phyloP scores from a whole-genome alignment of 2,329 filamentous ascomycete genomes.

The Camillea tinctor region DNA sequence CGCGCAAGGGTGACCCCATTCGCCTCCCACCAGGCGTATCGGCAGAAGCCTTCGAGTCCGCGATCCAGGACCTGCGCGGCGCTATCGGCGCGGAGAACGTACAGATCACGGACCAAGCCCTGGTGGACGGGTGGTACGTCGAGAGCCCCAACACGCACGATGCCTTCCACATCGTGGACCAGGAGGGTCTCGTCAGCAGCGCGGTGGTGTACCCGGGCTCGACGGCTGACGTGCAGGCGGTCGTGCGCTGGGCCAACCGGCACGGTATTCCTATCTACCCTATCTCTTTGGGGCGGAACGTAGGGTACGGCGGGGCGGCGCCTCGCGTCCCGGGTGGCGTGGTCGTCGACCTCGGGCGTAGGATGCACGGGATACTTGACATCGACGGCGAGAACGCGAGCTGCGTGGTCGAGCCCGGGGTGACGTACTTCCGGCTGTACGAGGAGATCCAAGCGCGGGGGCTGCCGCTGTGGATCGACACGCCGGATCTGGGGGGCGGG shows the following conservation, averaged over 20 bases:
- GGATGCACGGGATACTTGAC: conserved; percentile 41
- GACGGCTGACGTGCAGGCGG: conserved; percentile 30
- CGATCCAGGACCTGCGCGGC: conserved; percentile 31
- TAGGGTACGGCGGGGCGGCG: conserved; percentile 44
- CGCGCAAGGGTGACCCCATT: conserved; percentile 19
- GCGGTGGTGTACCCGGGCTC: conserved; percentile 43
- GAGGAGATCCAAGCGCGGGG: conserved; percentile 34
- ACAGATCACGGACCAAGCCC: conserved; percentile 17
- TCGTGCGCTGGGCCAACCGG: conserved; percentile 34
- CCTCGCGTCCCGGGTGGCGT: conserved; percentile 43
- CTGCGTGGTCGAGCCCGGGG: conserved; percentile 44
- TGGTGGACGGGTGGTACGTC: conserved; percentile 30
- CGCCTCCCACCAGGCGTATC: conserved; percentile 30
- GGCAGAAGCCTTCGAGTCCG: conserved; percentile 23
- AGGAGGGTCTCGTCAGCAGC: conserved; percentile 42
- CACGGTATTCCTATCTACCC: conserved; percentile 37
- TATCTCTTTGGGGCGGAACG: conserved; percentile 39
- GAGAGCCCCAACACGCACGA: conserved; percentile 24
- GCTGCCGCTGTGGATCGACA: conserved; percentile 41
- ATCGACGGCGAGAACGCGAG: conserved; percentile 38
- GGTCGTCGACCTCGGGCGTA: conserved; percentile 40
- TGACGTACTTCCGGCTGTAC: conserved; percentile 39
- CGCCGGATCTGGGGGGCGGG: conserved; percentile 42
- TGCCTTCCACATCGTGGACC: conserved; percentile 28
- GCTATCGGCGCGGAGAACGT: conserved; percentile 26